Evolutionary conservation across 2,329 filamentous ascomycete species (phyloP).

Genomic region (Hypomyces rosellus): DNA sequence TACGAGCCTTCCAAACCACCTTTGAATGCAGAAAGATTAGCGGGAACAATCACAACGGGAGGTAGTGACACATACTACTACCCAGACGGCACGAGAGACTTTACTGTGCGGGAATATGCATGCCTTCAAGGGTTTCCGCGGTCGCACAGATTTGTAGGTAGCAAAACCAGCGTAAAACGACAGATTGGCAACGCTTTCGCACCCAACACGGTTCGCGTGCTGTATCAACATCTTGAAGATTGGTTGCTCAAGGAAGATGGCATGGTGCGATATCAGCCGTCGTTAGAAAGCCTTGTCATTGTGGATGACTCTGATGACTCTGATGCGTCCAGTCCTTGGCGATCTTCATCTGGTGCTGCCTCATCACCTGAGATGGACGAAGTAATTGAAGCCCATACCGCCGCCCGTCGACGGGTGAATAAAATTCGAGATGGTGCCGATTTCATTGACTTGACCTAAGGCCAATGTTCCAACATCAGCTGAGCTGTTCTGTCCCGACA

Average conservation of each 20-base stretch:
- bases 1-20: constrained; percentile 25
- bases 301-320: constrained; percentile 21
- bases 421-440: no score
- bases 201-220: constrained; percentile 44
- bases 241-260: constrained; percentile 42
- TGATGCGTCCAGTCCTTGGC: constrained; percentile 10
- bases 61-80: constrained; percentile 60
- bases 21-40: constrained; percentile 43
- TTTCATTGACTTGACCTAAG: neutral
- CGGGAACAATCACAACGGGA: constrained; percentile 57
- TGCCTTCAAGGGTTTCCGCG: constrained; percentile 63
- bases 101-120: constrained; percentile 63
- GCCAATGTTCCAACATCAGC: neutral
- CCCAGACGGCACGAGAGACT: constrained; percentile 54
- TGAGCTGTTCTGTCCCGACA: no score
- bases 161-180: constrained; percentile 38
- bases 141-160: constrained; percentile 49
- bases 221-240: constrained; percentile 42
- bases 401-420: no score
- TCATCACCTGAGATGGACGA: constrained; percentile 22
- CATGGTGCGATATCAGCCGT: constrained; percentile 17
- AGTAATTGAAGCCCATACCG: neutral
- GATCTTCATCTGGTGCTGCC: constrained; percentile 6
- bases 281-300: constrained; percentile 17
- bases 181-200: constrained; percentile 81